Percentiles rank a stretch among this genome's conserved stretches.
These are phyloP conservation scores for Penicillium cosmopolitanum DNA, from an alignment of 495 filamentous ascomycete genomes.

Conservation along the genomic window DNA sequence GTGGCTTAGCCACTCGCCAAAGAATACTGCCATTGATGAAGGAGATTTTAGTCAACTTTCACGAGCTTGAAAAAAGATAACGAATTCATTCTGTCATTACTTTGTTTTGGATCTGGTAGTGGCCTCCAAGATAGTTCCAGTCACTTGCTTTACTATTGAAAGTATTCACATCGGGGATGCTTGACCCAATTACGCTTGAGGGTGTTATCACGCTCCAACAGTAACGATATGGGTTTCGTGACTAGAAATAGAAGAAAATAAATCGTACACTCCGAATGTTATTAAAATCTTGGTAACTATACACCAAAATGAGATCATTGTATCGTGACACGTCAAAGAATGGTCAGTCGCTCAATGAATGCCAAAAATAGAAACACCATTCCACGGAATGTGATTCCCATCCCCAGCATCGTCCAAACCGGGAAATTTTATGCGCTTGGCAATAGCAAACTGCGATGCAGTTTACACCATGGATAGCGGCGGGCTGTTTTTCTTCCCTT, in stretches of 20 bases:
- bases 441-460: too few relatives aligned
- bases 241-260: not conserved
- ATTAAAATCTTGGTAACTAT: not conserved
- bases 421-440: too few relatives aligned
- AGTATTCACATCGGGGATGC: too few relatives aligned
- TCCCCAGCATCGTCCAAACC: not conserved
- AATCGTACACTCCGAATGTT: conserved; percentile 1
- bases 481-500: too few relatives aligned
- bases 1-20: conserved; percentile 5
- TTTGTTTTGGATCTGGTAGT: too few relatives aligned
- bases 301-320: not conserved
- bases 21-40: conserved; percentile 6
- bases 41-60: not conserved
- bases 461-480: too few relatives aligned
- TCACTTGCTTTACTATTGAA: too few relatives aligned
- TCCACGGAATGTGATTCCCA: not conserved
- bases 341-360: conserved; percentile 13
- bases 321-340: conserved; percentile 5
- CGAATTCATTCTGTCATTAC: too few relatives aligned
- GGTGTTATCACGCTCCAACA: too few relatives aligned
- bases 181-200: too few relatives aligned
- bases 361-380: conserved; percentile 3
- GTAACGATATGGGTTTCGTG: not conserved
- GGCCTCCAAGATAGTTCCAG: too few relatives aligned
- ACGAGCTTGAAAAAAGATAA: not conserved